Evolutionary conservation across 2,329 filamentous ascomycete species (phyloP).

Genomic region (Colletotrichum kahawae): DNA sequence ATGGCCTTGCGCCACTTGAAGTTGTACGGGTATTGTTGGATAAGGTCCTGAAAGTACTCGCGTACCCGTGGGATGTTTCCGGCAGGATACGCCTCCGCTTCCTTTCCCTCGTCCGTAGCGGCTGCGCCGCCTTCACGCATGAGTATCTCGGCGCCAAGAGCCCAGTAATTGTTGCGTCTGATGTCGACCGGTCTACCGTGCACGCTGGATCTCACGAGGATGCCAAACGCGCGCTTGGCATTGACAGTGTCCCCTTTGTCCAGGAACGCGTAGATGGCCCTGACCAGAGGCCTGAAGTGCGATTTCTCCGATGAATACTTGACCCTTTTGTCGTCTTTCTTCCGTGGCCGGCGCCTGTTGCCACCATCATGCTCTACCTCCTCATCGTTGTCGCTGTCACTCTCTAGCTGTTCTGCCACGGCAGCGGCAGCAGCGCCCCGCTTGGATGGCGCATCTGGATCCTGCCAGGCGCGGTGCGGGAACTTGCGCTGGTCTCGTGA

Average conservation of each 20-base stretch:
- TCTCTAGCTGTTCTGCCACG: background rate
- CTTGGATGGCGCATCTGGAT: background rate
- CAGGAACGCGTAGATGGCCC: conserved; percentile 76
- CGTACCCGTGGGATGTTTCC: conserved; percentile 51
- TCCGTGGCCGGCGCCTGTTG: background rate
- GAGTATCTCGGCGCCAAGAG: conserved; percentile 82
- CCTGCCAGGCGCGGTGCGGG: conserved; percentile 48
- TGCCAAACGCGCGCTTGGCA: conserved; percentile 75
- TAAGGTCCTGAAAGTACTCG: conserved; percentile 77
- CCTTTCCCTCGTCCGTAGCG: conserved; percentile 12
- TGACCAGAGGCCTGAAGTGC: conserved; percentile 25
- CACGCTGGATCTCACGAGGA: conserved; percentile 60
- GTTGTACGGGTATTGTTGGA: conserved; percentile 77
- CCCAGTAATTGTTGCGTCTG: conserved; percentile 75
- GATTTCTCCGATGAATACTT: conserved; percentile 19
- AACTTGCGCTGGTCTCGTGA: conserved; percentile 46
- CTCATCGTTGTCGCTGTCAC: background rate
- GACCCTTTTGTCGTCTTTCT: conserved; percentile 22
- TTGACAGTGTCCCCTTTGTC: conserved; percentile 72
- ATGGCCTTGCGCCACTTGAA: conserved; percentile 61
- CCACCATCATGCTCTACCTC: conserved; percentile 21
- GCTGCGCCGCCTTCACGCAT: conserved; percentile 59
- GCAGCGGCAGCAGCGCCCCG: background rate
- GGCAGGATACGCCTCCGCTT: conserved; percentile 29
- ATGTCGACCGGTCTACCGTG: conserved; percentile 67